Percentiles rank a stretch among this genome's conserved stretches.
These are phyloP conservation scores for Hibiscus syriacus DNA, from an alignment of 345 rosid genomes.

Conservation along the genomic window DNA sequence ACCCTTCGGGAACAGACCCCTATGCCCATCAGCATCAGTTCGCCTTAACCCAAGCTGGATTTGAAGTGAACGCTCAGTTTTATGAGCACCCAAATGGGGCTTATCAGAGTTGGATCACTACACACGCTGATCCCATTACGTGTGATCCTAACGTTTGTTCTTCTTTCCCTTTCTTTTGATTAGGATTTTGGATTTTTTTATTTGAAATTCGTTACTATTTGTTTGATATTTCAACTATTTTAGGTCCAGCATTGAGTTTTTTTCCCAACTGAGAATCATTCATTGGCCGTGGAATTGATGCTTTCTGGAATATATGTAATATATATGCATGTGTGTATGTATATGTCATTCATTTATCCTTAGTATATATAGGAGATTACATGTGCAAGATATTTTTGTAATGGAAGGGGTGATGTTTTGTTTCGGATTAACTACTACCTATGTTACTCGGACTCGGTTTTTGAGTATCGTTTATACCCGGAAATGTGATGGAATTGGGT, in stretches of 20 bases:
- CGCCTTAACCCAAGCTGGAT: neutral
- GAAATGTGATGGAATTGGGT: neutral
- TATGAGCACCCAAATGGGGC: conserved; percentile 14
- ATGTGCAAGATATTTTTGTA: too few relatives aligned
- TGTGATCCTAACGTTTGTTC: conserved; percentile 17
- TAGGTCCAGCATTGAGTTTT: neutral
- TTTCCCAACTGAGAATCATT: neutral
- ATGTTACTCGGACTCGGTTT: neutral
- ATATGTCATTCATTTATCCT: neutral
- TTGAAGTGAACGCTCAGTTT: neutral
- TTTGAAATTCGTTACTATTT: neutral
- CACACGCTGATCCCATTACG: conserved; percentile 3
- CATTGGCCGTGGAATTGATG: neutral
- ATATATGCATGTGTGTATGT: too few relatives aligned
- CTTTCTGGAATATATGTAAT: neutral
- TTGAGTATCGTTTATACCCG: neutral
- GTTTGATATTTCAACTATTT: too few relatives aligned
- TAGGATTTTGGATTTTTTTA: neutral
- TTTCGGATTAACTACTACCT: too few relatives aligned
- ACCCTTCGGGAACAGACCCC: conserved; percentile 19
- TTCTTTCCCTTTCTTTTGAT: neutral
- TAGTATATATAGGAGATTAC: neutral
- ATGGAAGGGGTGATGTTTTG: neutral
- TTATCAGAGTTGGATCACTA: conserved; percentile 10
- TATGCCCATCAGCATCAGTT: neutral